phyloP scores from a whole-genome alignment of 192 early-diverging fungal species.

The Pilobolus umbonatus region DNA sequence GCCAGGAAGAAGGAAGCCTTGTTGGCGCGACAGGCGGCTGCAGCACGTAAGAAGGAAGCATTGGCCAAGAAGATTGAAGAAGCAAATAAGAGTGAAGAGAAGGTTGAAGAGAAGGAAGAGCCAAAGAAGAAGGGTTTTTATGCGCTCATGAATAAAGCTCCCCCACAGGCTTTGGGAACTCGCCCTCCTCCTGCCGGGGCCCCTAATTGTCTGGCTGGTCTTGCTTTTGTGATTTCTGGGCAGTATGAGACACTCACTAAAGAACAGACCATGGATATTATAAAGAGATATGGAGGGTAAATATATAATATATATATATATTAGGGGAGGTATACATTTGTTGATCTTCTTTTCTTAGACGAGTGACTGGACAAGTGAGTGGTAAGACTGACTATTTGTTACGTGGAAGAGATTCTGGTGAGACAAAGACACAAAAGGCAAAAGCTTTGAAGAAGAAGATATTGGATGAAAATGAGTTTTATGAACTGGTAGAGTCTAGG shows the following conservation, averaged over 20 bases:
- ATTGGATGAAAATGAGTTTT: constrained; percentile 79
- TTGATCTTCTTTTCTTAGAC: constrained; percentile 36
- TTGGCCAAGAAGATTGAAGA: too few relatives aligned
- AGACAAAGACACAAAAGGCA: constrained; percentile 78
- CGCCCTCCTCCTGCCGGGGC: constrained; percentile 23
- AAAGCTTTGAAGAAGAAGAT: constrained; percentile 60
- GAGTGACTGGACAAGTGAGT: constrained; percentile 69
- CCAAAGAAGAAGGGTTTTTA: neutral
- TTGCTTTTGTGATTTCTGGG: constrained; percentile 94
- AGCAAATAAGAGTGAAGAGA: too few relatives aligned
- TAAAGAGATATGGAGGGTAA: constrained; percentile 85
- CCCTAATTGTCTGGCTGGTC: constrained; percentile 39
- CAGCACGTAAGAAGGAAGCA: too few relatives aligned
- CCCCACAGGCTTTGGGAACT: constrained; percentile 28
- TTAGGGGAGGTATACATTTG: too few relatives aligned
- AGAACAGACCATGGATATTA: constrained; percentile 73
- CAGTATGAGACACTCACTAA: constrained; percentile 74
- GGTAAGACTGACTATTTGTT: constrained; percentile 84
- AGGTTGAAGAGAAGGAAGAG: neutral
- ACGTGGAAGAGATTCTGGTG: constrained; percentile 83
- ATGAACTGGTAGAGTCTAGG: constrained; percentile 70
- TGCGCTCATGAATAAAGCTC: constrained; percentile 15
- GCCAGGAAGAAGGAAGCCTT: too few relatives aligned
- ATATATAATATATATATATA: constrained; percentile 12
- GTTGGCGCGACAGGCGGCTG: too few relatives aligned